Base-by-base conservation (phyloP, 2,329 filamentous ascomycete species). In the Aspergillus sp. region DNA sequence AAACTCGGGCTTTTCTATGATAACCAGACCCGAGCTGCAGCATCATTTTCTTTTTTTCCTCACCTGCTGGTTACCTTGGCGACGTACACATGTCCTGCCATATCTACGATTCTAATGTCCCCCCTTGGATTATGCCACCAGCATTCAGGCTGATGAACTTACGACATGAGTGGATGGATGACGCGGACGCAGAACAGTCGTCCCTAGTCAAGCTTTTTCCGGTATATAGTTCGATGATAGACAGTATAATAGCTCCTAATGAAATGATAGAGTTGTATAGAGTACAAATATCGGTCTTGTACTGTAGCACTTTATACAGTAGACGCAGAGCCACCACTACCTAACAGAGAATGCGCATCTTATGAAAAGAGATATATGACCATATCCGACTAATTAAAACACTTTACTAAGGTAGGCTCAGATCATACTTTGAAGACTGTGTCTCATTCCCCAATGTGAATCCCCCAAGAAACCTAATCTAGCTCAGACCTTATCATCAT, bases 171-270 rank as follows among this genome's bases (percentile, higher is more conserved):
- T 61, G 58, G 54, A 62, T 62, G 62, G 57, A 56, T 49, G 47
- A 55, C 32, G 56, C 53, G 39, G 52, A 54, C 47, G 44, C 58
- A 53, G 54, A 57, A 23, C 56, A 49, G 39, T 54, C 58, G 41
- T 41, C n/a, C 47, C 30, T 57, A 51, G 32, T 53, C 41, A 53
- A 52, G 15, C 50, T 49, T 52, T 32, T 47, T 36, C 41, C 41
- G 30, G 52, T 59, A 64, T 59, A 64, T 66, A 64, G 25, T 57
- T 66, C 58, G 19, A 66, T 61, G 61, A 60, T 47, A 42, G 44
- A 55, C 36, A 51, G 23, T 58, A 57, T 62, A 65, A 62, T 66
- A 61, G 51, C 66, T 30, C 25, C 25, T 50, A 50, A 50, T 50
- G 15, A 30, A 36, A 50, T 19, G 47, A 50, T 50, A 50, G 47